phyloP scores from a whole-genome alignment of 202 grass and related monocot genomes.

The Sporobolus alterniflorus region DNA sequence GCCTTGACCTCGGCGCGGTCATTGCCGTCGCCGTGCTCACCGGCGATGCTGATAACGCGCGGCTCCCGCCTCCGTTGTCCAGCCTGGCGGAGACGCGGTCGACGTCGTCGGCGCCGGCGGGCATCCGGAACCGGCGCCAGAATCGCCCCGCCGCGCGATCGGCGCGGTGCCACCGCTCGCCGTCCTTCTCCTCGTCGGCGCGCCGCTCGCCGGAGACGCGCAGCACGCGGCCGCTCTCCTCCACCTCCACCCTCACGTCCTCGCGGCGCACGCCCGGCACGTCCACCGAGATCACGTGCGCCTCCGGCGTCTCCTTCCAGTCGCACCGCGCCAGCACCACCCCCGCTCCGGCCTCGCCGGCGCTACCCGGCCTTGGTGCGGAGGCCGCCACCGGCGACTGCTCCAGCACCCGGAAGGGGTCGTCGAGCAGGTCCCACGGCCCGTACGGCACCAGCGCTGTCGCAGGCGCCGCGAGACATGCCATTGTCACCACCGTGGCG shows the following conservation, averaged over 20 bases:
- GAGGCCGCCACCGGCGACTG: conserved; percentile 43
- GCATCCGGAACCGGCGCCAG: conserved; percentile 53
- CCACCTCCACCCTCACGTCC: conserved; percentile 75
- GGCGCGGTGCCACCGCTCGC: conserved; percentile 42
- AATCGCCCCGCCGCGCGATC: conserved; percentile 39
- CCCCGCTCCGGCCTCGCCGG: not conserved
- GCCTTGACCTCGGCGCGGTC: conserved; percentile 38
- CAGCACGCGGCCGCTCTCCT: conserved; percentile 62
- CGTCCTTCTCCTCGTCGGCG: conserved; percentile 28
- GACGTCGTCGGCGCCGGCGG: conserved; percentile 39
- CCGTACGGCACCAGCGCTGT: conserved; percentile 49
- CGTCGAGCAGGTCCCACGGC: conserved; percentile 51
- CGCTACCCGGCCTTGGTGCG: not conserved
- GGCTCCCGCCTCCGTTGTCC: conserved; percentile 44
- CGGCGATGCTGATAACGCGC: conserved; percentile 48
- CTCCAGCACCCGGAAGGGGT: conserved; percentile 62
- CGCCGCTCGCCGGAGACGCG: conserved; percentile 62
- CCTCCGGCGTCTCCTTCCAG: conserved; percentile 72
- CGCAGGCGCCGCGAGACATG: not conserved
- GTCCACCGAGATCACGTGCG: conserved; percentile 56
- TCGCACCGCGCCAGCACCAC: conserved; percentile 51
- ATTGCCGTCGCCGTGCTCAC: not conserved
- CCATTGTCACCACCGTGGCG: not conserved
- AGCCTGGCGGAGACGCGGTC: conserved; percentile 28
- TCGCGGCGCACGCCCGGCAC: conserved; percentile 60